Evolutionary conservation across 495 filamentous ascomycete species (phyloP).

Genomic region (Tuber aestivum): DNA sequence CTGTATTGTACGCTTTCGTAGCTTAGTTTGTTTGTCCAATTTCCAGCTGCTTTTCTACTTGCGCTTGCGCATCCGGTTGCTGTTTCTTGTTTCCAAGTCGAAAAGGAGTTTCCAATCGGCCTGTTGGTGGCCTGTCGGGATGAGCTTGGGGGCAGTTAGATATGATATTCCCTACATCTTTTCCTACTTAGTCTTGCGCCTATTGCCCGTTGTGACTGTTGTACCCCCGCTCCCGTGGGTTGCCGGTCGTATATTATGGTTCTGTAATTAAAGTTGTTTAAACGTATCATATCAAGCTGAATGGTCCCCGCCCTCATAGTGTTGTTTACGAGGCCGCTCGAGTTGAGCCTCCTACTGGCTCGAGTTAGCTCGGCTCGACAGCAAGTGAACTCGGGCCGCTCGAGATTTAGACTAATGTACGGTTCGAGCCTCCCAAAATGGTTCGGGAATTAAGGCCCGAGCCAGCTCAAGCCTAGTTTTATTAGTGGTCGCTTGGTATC

Average conservation of each 20-base stretch:
- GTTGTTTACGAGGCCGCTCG: too few species aligned
- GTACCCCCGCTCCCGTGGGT: background rate
- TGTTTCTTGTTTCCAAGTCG: background rate
- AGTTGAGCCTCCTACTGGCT: too few species aligned
- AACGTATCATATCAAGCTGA: background rate
- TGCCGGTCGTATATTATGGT: background rate
- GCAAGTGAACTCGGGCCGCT: too few species aligned
- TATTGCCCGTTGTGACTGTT: background rate
- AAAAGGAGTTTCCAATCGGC: background rate
- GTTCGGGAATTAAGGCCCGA: too few species aligned
- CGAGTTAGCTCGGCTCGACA: too few species aligned
- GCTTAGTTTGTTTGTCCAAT: background rate
- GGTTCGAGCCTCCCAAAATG: too few species aligned
- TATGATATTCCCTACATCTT: background rate
- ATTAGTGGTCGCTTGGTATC: too few species aligned
- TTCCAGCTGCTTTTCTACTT: background rate
- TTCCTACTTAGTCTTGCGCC: background rate
- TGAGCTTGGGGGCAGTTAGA: background rate
- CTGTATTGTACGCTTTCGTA: slow-evolving; percentile 9
- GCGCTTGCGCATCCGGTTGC: background rate
- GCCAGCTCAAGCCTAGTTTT: too few species aligned
- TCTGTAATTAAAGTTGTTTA: background rate
- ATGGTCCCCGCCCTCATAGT: too few species aligned
- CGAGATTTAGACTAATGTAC: too few species aligned
- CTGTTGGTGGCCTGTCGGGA: background rate